Conservation (phyloP, 163 green algal genomes). For the Chlorella variabilis region DNA sequence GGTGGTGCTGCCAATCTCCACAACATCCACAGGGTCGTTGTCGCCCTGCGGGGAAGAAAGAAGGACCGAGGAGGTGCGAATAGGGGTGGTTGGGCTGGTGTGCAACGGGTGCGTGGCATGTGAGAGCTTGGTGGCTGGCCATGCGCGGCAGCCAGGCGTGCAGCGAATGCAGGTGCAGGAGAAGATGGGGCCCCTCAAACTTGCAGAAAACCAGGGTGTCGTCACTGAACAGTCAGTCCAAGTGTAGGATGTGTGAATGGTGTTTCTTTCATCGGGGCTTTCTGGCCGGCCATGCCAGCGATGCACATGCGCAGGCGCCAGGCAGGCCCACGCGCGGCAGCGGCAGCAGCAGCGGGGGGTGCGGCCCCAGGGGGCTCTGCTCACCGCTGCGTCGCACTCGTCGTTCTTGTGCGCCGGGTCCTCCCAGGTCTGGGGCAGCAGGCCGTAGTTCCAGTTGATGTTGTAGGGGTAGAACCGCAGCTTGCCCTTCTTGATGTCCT, state of each 20-base stretch:
- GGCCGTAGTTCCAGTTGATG: constrained; percentile 99
- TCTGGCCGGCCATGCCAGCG: background rate
- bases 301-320: background rate
- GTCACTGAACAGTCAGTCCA: constrained; percentile 13
- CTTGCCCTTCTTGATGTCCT: constrained; percentile 99
- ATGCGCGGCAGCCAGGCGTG: too few relatives aligned
- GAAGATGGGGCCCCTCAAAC: constrained; percentile 62
- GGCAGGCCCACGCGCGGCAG: background rate
- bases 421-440: constrained; percentile 99
- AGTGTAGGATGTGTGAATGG: constrained; percentile 53
- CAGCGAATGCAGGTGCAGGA: background rate
- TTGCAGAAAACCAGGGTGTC: constrained; percentile 62
- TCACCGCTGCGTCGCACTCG: constrained; percentile 69
- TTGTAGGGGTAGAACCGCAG: constrained; percentile 99
- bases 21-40: constrained; percentile 99
- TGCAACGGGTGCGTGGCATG: background rate
- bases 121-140: too few relatives aligned
- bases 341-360: background rate
- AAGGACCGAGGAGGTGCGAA: background rate
- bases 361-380: background rate
- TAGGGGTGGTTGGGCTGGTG: too few relatives aligned
- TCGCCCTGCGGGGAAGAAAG: constrained; percentile 77
- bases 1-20: constrained; percentile 90
- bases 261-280: constrained; percentile 56
- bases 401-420: constrained; percentile 88